Evolutionary conservation across 2,329 filamentous ascomycete genomes (phyloP).

Genomic region (Calonectria pteridis): DNA sequence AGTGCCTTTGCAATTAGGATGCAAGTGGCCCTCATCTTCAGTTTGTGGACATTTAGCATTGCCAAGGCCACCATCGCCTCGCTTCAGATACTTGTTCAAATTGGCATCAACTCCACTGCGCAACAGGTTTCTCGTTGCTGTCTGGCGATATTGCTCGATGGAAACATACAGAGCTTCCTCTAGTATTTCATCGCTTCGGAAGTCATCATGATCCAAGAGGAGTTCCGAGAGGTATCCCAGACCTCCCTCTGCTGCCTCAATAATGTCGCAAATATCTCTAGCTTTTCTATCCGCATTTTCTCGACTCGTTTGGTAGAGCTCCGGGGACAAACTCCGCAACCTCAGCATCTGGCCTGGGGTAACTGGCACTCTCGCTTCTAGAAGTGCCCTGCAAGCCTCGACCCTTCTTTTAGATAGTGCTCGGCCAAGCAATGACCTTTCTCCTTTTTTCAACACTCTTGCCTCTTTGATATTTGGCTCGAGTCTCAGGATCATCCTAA

Average conservation of each 20-base stretch:
- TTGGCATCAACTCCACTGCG: background rate
- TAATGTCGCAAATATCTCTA: background rate
- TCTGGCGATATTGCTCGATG: background rate
- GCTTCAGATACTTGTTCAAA: background rate
- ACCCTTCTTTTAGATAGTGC: no score
- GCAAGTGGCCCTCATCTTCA: background rate
- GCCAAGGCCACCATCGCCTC: no score
- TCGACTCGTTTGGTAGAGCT: background rate
- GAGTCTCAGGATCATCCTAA: background rate
- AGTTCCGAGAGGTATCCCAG: background rate
- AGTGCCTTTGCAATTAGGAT: background rate
- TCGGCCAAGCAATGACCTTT: no score
- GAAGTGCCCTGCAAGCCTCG: background rate
- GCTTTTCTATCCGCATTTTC: background rate
- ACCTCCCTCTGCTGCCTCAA: background rate
- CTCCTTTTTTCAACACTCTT: background rate
- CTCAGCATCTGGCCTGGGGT: no score
- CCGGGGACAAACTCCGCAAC: no score
- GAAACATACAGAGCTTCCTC: background rate
- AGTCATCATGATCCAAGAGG: background rate
- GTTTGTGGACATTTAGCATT: no score
- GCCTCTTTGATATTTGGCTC: background rate
- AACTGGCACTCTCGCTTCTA: background rate
- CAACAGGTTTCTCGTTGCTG: background rate
- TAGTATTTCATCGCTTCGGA: background rate